A percentile compares a stretch with the other conserved stretches of the same genome.
phyloP scores from a whole-genome alignment of 176 grass and related monocot genomes.

The Rhynchospora pubera region DNA sequence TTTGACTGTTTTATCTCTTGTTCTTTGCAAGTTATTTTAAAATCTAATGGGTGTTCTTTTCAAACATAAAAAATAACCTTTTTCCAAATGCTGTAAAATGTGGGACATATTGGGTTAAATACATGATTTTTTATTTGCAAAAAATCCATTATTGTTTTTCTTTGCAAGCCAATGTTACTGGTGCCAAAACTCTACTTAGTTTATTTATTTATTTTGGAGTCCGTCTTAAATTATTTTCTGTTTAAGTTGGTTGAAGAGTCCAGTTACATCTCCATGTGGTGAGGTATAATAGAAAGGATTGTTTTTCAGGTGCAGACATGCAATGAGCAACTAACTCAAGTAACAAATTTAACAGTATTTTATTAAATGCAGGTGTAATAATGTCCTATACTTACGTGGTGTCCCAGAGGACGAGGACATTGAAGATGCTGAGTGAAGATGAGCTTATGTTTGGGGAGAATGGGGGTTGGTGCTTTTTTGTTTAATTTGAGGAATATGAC shows the following conservation, averaged over 20 bases:
- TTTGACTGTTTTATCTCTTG: background rate
- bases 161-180: background rate
- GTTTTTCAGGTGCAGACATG: too few relatives aligned
- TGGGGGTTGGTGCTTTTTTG: background rate
- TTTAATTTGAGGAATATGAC: background rate
- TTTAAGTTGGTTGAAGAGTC: background rate
- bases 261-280: background rate
- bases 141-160: too few relatives aligned
- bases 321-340: background rate
- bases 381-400: constrained; percentile 60
- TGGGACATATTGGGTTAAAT: too few relatives aligned
- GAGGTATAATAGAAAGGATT: background rate
- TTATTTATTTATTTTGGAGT: background rate
- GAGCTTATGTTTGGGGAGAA: background rate
- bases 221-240: background rate
- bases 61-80: background rate
- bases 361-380: constrained; percentile 61
- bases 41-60: background rate
- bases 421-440: constrained; percentile 58
- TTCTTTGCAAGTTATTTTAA: background rate
- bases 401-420: constrained; percentile 78
- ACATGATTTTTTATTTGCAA: too few relatives aligned
- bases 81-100: too few relatives aligned
- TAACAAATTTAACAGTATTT: constrained; percentile 13
- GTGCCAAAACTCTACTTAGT: background rate